Percentiles rank a stretch among this genome's conserved stretches.
These are phyloP conservation scores for Colletotrichum viniferum DNA, from an alignment of 2,329 filamentous ascomycete species.

Conservation along the genomic window DNA sequence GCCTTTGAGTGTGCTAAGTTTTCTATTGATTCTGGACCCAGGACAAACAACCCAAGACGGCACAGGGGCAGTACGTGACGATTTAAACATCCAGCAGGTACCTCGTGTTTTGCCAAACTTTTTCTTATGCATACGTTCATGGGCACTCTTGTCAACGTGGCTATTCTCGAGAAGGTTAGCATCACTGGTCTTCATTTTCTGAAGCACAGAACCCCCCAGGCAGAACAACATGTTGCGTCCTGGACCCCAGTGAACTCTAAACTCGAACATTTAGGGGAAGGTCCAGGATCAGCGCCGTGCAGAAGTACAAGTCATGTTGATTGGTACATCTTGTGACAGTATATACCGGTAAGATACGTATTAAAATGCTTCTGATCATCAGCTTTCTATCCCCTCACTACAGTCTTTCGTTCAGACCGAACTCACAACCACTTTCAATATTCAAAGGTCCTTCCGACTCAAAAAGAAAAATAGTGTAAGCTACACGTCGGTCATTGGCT, in stretches of 20 bases:
- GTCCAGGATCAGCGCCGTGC: neutral
- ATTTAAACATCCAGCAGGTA: neutral
- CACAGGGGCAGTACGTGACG: neutral
- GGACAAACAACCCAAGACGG: neutral
- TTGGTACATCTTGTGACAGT: neutral
- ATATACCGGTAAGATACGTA: neutral
- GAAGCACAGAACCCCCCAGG: neutral
- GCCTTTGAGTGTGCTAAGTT: neutral
- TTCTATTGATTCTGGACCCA: rapidly evolving
- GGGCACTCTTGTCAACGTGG: neutral
- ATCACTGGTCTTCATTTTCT: neutral
- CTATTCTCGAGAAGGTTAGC: neutral
- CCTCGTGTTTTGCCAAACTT: neutral
- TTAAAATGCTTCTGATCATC: neutral
- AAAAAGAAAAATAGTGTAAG: neutral
- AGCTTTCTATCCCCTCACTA: neutral
- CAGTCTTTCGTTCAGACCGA: neutral
- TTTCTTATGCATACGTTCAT: neutral
- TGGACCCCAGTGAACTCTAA: neutral
- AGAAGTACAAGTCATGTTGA: neutral
- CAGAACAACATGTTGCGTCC: neutral
- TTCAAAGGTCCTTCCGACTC: neutral
- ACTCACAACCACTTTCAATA: neutral
- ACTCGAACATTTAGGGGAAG: neutral
- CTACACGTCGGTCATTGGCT: neutral